Conservation (phyloP, 805 yeast species). For the Suhomyces sp. region DNA sequence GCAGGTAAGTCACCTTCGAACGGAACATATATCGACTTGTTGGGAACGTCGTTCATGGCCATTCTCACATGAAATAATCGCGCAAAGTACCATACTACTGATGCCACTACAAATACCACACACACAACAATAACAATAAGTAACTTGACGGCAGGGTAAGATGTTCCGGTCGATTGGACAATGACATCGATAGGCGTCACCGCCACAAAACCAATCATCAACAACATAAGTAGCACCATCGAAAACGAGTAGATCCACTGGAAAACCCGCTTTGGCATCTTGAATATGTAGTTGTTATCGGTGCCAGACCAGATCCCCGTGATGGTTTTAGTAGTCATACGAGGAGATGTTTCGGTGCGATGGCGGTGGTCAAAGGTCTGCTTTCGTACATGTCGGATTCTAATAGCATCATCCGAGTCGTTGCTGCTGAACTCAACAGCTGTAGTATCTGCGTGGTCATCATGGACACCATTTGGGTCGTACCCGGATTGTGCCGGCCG, state of each 20-base stretch:
- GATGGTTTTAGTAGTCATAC: not conserved
- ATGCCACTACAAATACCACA: constrained; percentile 53
- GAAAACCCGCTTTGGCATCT: constrained; percentile 18
- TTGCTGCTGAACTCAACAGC: not conserved
- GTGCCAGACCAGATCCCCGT: constrained; percentile 2
- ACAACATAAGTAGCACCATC: constrained; percentile 33
- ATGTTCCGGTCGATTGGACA: constrained; percentile 49
- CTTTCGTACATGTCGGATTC: not conserved
- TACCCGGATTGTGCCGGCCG: not conserved
- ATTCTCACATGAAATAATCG: constrained; percentile 59
- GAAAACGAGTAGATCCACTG: constrained; percentile 48
- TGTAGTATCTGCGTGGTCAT: not conserved
- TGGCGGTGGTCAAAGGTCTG: not conserved
- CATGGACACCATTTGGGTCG: not conserved
- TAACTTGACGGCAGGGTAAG: constrained; percentile 70
- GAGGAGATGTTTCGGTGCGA: not conserved
- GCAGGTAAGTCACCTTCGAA: constrained; percentile 50
- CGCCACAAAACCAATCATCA: constrained; percentile 54
- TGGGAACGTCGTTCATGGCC: constrained; percentile 71
- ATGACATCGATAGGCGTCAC: constrained; percentile 82
- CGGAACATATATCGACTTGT: constrained; percentile 62
- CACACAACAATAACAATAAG: constrained; percentile 76
- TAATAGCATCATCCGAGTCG: not conserved
- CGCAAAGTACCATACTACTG: constrained; percentile 51
- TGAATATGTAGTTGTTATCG: constrained; percentile 6